Conservation (phyloP, 2,329 filamentous ascomycete genomes). For the Cladosporium sp. region DNA sequence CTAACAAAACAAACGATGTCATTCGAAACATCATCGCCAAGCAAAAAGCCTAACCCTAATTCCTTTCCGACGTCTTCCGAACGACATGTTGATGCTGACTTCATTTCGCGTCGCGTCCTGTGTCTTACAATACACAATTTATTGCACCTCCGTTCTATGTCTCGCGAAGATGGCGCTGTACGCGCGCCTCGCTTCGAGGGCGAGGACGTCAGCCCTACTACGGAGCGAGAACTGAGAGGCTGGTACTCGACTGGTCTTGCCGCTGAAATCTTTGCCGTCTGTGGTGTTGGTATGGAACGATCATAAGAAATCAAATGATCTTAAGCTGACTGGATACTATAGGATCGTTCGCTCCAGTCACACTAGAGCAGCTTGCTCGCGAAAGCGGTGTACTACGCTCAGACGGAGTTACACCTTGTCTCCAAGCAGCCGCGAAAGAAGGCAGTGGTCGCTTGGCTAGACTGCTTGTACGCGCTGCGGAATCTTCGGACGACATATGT, state of each 20-base stretch:
- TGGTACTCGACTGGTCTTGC: constrained; percentile 55
- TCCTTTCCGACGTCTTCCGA: neutral
- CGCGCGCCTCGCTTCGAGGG: constrained; percentile 28
- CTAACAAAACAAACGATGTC: neutral
- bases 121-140: neutral
- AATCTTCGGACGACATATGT: constrained; percentile 61
- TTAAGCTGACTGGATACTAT: constrained; percentile 16
- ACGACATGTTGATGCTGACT: neutral
- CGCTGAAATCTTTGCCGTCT: constrained; percentile 94
- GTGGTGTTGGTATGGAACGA: constrained; percentile 66
- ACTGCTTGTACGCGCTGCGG: constrained; percentile 19
- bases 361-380: constrained; percentile 83
- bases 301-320: neutral
- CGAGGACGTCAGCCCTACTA: constrained; percentile 30
- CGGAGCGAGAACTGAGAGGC: constrained; percentile 30
- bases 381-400: constrained; percentile 83
- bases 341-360: constrained; percentile 91
- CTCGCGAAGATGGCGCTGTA: constrained; percentile 3
- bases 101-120: neutral
- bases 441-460: constrained; percentile 24
- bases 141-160: neutral
- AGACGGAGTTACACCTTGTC: constrained; percentile 72
- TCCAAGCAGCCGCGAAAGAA: constrained; percentile 21
- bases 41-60: neutral
- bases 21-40: neutral